Evolutionary conservation across 441 rosid species (phyloP), one percentile per base, ranked within the genome.

Genomic region (Pelargonium australe): DNA sequence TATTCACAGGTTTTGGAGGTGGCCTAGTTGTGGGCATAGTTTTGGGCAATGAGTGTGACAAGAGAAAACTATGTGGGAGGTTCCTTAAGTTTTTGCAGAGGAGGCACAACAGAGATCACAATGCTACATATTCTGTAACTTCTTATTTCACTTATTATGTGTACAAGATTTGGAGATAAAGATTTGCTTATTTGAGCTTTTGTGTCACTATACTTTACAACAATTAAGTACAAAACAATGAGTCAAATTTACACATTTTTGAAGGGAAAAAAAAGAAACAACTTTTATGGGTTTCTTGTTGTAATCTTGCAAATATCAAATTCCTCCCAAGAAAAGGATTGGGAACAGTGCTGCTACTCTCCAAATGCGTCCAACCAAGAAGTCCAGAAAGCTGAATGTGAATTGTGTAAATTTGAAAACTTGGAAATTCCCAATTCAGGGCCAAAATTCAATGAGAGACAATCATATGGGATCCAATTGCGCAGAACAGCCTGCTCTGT

Each of bases 291-390:
- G 63, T 58, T 58, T 58, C 63, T 58, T 58, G 20, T 58, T 58
- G 63, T 58, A 58, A 58, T 20, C 63, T 58, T 58, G 63, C 63
- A 58, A 17, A n/a, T 17, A 58, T 58, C 11, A 58, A 58, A 16
- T 58, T 58, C 63, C 16, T 58, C 63, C 7, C 63, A 16, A 16
- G 28, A 58, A 58, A 58, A 7, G 7, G 28, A 58, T 16, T 4
- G 63, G 63, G 28, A 58, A 16, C 55, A 47, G 55, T 47, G n/a
- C 4, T 12, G 14, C 14, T 47, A 1, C 55, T n/a, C 14, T n/a
- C 14, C 55, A 10, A 9, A 47, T 47, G 14, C 0, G 11, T 47
- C 13, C 55, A 47, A 47, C 55, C 11, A 47, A 47, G 13, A 47
- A 47, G 55, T 47, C 55, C 55, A 47, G 8, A 58, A 58, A 58